phyloP scores from a whole-genome alignment of 2,329 filamentous ascomycete genomes.

The Pseudogymnoascus verrucosus region DNA sequence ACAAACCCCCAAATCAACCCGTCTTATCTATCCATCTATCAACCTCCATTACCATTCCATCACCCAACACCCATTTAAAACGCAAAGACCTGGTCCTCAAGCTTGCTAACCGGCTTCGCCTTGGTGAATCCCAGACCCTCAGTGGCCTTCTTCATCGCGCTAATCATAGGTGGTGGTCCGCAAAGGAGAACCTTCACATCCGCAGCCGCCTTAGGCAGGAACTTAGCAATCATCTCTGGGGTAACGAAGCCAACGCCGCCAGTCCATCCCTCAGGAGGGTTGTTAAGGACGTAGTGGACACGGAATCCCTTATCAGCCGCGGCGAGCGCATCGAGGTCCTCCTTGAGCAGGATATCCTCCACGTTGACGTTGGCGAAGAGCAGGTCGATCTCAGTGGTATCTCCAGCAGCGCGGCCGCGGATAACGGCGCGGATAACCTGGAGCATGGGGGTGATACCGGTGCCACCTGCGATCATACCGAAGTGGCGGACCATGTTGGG shows the following conservation, averaged over 20 bases:
- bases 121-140: conserved; percentile 86
- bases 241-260: conserved; percentile 95
- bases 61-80: conserved; percentile 50
- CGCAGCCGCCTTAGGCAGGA: conserved; percentile 69
- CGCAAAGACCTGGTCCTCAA: conserved; percentile 95
- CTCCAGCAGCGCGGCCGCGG: conserved; percentile 67
- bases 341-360: conserved; percentile 87
- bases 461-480: conserved; percentile 96
- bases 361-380: conserved; percentile 95
- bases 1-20: not conserved
- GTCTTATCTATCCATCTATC: not conserved
- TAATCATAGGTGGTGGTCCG: conserved; percentile 93
- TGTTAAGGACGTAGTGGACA: conserved; percentile 93
- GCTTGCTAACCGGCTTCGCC: conserved; percentile 90
- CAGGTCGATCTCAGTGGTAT: conserved; percentile 83
- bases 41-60: not conserved
- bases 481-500: conserved; percentile 96
- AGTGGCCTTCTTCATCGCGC: conserved; percentile 92
- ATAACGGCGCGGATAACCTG: conserved; percentile 90
- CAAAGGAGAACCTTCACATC: conserved; percentile 94
- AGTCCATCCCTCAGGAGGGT: conserved; percentile 83
- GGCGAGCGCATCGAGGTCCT: conserved; percentile 76
- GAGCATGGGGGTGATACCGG: conserved; percentile 97
- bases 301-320: conserved; percentile 73
- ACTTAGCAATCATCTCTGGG: conserved; percentile 88